Evolutionary conservation across 306 rosid species (phyloP).

Genomic region (Dalbergia cochinchinensis): DNA sequence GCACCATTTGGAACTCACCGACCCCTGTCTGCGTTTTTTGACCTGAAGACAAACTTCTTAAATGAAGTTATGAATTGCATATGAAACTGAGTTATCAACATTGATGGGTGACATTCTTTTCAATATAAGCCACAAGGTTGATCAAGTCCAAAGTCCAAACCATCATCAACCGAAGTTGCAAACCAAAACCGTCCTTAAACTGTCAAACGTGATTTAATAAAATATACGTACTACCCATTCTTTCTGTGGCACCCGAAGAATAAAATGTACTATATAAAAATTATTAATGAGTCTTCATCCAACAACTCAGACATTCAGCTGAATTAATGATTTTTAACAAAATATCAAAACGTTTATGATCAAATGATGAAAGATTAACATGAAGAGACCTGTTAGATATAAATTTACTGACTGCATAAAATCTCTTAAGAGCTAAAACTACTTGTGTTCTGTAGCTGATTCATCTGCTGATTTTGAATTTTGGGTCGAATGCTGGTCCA

Average conservation of each 20-base stretch:
- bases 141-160: neutral
- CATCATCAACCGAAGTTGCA: neutral
- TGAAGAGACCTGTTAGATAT: neutral
- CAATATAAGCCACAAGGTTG: slow-evolving; percentile 19
- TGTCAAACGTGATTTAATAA: neutral
- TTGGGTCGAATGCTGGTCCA: neutral
- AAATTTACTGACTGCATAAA: no score
- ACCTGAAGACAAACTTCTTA: slow-evolving; percentile 37
- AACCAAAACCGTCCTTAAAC: neutral
- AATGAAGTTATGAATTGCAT: slow-evolving; percentile 15
- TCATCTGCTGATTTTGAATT: slow-evolving; percentile 10
- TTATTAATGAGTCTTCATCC: neutral
- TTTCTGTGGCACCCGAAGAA: no score
- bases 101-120: slow-evolving; percentile 37
- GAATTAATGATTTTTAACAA: no score
- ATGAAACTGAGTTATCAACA: slow-evolving; percentile 13
- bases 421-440: neutral
- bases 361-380: neutral
- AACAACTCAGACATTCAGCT: neutral
- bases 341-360: neutral
- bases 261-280: no score
- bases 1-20: slow-evolving; percentile 27
- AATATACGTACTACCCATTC: neutral
- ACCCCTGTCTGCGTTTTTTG: slow-evolving; percentile 43
- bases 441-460: neutral